phyloP scores from a whole-genome alignment of 2,329 filamentous ascomycete genomes.

The Fusarium incarnatum region DNA sequence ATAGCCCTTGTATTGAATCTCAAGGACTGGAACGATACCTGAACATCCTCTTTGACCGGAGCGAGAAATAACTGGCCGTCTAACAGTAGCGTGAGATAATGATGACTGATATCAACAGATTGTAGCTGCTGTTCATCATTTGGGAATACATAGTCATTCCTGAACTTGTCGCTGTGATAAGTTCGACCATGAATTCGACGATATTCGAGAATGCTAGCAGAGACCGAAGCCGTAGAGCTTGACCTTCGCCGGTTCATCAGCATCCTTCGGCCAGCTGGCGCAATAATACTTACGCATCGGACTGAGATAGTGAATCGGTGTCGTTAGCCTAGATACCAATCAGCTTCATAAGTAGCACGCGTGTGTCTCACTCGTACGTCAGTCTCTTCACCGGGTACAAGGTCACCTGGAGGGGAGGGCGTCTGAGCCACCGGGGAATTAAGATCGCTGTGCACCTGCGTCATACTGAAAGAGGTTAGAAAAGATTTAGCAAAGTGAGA shows the following conservation, averaged over 20 bases:
- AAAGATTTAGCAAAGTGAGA: not conserved
- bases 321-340: not conserved
- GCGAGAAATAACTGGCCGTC: conserved; percentile 11
- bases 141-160: conserved; percentile 14
- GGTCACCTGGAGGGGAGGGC: not conserved
- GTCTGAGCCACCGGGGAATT: not conserved
- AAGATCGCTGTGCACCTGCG: not conserved
- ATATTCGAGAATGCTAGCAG: conserved; percentile 23
- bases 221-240: conserved; percentile 26
- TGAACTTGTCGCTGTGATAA: conserved; percentile 31
- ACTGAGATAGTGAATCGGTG: not conserved
- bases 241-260: not conserved
- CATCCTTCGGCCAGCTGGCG: too few relatives aligned
- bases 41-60: not conserved
- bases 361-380: not conserved
- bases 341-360: not conserved
- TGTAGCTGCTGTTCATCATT: conserved; percentile 25
- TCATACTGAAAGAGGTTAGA: not conserved
- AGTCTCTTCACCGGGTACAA: not conserved
- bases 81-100: conserved; percentile 19
- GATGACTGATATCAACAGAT: conserved; percentile 25
- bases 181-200: conserved; percentile 27
- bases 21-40: not conserved
- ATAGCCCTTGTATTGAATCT: fast-evolving
- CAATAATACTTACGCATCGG: not conserved